Base-by-base conservation (phyloP, 257 asterid genomes). In the Salvia splendens region DNA sequence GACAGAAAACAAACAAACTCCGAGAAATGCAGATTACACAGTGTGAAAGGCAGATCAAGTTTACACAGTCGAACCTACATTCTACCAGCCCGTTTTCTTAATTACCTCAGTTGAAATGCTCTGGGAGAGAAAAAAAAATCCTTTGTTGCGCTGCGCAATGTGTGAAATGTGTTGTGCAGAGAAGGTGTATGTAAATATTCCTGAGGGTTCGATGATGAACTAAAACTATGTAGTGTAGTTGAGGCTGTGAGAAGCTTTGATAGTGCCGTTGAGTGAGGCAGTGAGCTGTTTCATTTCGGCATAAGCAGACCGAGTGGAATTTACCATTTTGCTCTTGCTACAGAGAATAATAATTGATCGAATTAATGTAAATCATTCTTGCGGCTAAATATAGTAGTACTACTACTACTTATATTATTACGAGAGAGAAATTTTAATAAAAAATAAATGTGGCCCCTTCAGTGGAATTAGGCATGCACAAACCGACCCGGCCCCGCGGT, bases 191-290 rank as follows among this genome's bases (percentile, higher is more conserved):
- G 76, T 65, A 56, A 60, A 70, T 77, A 75, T 55, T 55, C 14
- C 50, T 15, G 63, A 33, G 72, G 57, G 59, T 86, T 84, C 96
- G 96, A 88, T 88, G 85, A 17, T 32, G 10, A 42, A 5, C 58
- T 46, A 76, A 81, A 84, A 63, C 96, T 59, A 88, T 79, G 93
- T 9, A 57, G 69, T 63, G 66, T 65, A 72, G 74, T 62, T 46
- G 52, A 72, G 72, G 80, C 83, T 57, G 89, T 83, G 76, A 68
- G 66, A 56, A 80, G 81, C 92, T 82, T 87, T 84, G 90, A 71
- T 80, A 82, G 79, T 81, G 83, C 84, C 89, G 91, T 62, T 68
- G 5, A 5, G 74, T 33, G 51, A 72, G 72, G 80, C 84, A 53
- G 89, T 83, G 56, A 45, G 50, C 53, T 58, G 64, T 68, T 56